Base-by-base conservation (phyloP, 2,329 filamentous ascomycete species). In the Botryotinia narcissicola region DNA sequence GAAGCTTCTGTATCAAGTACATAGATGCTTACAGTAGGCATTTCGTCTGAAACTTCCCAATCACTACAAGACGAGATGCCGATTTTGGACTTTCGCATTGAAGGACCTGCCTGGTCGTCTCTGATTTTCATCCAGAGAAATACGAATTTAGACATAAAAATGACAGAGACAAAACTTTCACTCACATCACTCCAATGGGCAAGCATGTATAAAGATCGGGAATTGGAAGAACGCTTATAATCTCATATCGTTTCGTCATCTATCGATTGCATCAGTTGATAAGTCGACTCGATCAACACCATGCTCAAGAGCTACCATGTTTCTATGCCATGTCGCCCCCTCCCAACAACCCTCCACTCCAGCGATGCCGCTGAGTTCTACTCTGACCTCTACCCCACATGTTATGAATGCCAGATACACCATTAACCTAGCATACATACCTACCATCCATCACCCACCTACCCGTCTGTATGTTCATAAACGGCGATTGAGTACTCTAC, bases 231-330 rank as follows among this genome's bases (percentile, higher is more conserved):
- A 57, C 35, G 37, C 66, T 57, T 42, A 32, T 16, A 69, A 69
- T 57, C 66, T 57, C 66, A 57, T 69, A 8, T 42, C 48, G 54
- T 69, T 69, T 48, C 66, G 40, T 32, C 66, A 57, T n/a, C 18
- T n/a, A 32, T 69, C 29, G 66, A 42, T 57, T 57, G 25, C 48
- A 69, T 69, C 40, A 57, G 57, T 42, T 25, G 48, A 69, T 57
- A n/a, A 42, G 37, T 69, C n/a, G 48, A 68, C 22, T 37, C 35
- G 42, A 67, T 32, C 64, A 29, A 57, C 16, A 57, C 10, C 35
- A 42, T 42, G 48, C 64, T 25, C 35, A 32, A 69, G 35, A 32
- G n/a, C 37, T 29, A 16, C n/a, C 16, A 16, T 42, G 35, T 42
- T 25, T 69, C 37, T 44, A 69, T 69, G 48, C 48, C 48, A 69